These are phyloP conservation scores for Termitomyces sp. DNA, from an alignment of 1,284 basidiomycete species.

Conservation along the genomic window DNA sequence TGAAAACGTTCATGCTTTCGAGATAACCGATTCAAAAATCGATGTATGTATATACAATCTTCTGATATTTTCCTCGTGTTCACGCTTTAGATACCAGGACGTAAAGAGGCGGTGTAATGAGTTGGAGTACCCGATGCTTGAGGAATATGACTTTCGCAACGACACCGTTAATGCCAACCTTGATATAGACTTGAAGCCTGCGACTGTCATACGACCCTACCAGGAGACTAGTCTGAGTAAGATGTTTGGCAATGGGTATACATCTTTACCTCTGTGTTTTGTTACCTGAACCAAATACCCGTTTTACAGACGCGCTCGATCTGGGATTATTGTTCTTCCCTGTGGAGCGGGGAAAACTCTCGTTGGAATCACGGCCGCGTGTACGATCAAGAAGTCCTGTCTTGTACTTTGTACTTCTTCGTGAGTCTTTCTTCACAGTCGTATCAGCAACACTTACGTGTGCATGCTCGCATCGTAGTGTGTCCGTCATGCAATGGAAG, in stretches of 20 bases:
- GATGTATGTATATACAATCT: conserved; percentile 52
- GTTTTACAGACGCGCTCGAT: conserved; percentile 77
- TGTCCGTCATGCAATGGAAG: conserved; percentile 98
- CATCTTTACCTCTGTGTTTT: conserved; percentile 6
- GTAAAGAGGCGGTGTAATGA: conserved; percentile 93
- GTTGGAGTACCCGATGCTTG: conserved; percentile 92
- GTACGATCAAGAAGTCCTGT: conserved; percentile 98
- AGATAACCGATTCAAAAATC: conserved; percentile 88
- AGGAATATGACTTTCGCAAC: conserved; percentile 97
- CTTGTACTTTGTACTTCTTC: conserved; percentile 97
- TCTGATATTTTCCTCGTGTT: conserved; percentile 1
- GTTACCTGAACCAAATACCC: conserved; percentile 6
- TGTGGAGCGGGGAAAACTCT: conserved; percentile 99
- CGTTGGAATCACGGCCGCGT: conserved; percentile 98
- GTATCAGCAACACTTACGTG: conserved; percentile 15
- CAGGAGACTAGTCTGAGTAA: conserved; percentile 96
- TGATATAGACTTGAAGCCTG: conserved; percentile 95
- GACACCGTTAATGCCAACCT: conserved; percentile 92
- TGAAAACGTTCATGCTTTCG: conserved; percentile 92
- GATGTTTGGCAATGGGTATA: conserved; percentile 97
- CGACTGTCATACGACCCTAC: conserved; percentile 93
- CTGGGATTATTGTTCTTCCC: conserved; percentile 97
- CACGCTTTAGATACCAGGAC: conserved; percentile 45
- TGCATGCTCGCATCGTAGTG: conserved; percentile 42
- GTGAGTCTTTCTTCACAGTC: conserved; percentile 45